These are phyloP conservation scores for Lodderomyces pseudojiufengensis DNA, from an alignment of 1,139 yeast species.

Conservation along the genomic window DNA sequence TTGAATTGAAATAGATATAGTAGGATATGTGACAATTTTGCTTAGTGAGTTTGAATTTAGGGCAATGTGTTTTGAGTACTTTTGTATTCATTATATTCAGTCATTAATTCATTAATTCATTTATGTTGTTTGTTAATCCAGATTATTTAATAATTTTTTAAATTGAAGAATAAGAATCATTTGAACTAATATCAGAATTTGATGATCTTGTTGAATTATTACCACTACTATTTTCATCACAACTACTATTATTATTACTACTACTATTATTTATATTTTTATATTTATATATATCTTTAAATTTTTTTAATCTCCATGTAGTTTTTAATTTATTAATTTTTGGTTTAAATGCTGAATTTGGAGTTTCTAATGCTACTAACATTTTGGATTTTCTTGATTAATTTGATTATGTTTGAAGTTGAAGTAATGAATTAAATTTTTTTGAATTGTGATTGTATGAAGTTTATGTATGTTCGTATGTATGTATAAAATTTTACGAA, in stretches of 20 bases:
- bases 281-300: conserved; percentile 24
- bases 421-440: too few species aligned
- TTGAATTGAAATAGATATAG: too few species aligned
- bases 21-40: too few species aligned
- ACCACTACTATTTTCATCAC: background rate
- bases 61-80: too few species aligned
- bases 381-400: conserved; percentile 17
- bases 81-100: too few species aligned
- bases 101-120: too few species aligned
- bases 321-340: conserved; percentile 30
- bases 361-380: conserved; percentile 37
- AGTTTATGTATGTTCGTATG: too few species aligned
- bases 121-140: too few species aligned
- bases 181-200: conserved; percentile 1
- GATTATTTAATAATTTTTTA: background rate
- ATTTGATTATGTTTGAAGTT: too few species aligned
- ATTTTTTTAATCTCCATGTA: conserved; percentile 38
- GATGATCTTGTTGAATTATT: conserved; percentile 3
- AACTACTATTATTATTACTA: background rate
- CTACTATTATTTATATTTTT: conserved; percentile 9
- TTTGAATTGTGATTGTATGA: too few species aligned
- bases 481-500: too few species aligned
- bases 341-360: conserved; percentile 42
- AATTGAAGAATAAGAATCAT: background rate
- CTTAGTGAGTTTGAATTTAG: too few species aligned